Evolutionary conservation across 768 basidiomycete species (phyloP).

Genomic region (Russula griseocarnosa): DNA sequence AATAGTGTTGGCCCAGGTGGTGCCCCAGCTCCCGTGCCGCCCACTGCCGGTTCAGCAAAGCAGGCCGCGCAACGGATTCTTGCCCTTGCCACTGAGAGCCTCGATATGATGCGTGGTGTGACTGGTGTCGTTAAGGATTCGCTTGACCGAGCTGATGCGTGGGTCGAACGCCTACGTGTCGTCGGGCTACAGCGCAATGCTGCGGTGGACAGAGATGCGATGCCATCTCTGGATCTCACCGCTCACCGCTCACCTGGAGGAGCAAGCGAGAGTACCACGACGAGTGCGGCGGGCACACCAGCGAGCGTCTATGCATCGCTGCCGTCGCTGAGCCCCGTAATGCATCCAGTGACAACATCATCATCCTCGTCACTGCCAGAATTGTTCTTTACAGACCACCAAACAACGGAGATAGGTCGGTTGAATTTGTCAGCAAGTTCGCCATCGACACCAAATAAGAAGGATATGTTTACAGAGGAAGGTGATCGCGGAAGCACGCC

Average conservation of each 20-base stretch:
- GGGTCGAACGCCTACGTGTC: constrained; percentile 77
- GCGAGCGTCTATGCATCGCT: constrained; percentile 14
- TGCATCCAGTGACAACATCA: constrained; percentile 8
- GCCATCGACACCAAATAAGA: constrained; percentile 25
- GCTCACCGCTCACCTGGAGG: constrained; percentile 20
- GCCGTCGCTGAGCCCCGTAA: constrained; percentile 22
- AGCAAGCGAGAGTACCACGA: constrained; percentile 21
- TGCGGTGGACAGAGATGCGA: constrained; percentile 3
- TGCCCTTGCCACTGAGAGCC: constrained; percentile 81
- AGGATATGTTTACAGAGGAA: constrained; percentile 29
- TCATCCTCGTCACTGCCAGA: constrained; percentile 20
- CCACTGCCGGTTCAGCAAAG: constrained; percentile 54
- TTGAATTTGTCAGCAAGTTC: constrained; percentile 21
- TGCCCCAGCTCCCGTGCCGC: constrained; percentile 27
- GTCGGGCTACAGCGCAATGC: constrained; percentile 66
- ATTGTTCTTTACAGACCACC: constrained; percentile 18
- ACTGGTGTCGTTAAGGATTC: constrained; percentile 86
- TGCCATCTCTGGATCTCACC: constrained; percentile 21
- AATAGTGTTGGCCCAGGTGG: constrained; percentile 31
- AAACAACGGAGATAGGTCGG: constrained; percentile 20
- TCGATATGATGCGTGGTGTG: constrained; percentile 89
- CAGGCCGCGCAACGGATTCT: constrained; percentile 78
- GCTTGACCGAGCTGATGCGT: constrained; percentile 84
- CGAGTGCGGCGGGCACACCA: constrained; percentile 23
- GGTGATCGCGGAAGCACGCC: constrained; percentile 24